phyloP scores from a whole-genome alignment of 2,329 filamentous ascomycete species.

The Cladosporium austrohemisphaericum region DNA sequence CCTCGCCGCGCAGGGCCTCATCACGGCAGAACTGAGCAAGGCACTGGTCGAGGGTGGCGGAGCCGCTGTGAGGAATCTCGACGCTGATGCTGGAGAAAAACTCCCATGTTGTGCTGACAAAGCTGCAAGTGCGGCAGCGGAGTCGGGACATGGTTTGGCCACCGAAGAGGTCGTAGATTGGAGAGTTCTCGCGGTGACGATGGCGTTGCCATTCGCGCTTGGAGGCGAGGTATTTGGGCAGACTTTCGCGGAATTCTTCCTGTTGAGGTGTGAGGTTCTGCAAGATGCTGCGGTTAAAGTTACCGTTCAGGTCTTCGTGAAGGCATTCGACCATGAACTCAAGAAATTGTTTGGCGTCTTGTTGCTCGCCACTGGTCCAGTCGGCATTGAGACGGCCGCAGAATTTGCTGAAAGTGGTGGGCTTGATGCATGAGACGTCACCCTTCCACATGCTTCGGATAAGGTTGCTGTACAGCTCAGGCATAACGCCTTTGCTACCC shows the following conservation, averaged over 20 bases:
- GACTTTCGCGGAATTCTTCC: constrained; percentile 58
- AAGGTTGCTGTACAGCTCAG: constrained; percentile 59
- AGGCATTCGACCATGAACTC: constrained; percentile 76
- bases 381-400: constrained; percentile 60
- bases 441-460: constrained; percentile 61
- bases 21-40: constrained; percentile 66
- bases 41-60: constrained; percentile 63
- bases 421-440: constrained; percentile 46
- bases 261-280: constrained; percentile 57
- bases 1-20: constrained; percentile 64
- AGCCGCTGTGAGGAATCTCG: constrained; percentile 61
- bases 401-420: constrained; percentile 53
- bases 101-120: constrained; percentile 64
- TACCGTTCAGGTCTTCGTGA: constrained; percentile 78
- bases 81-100: constrained; percentile 69
- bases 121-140: constrained; percentile 58
- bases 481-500: constrained; percentile 61
- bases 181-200: constrained; percentile 65
- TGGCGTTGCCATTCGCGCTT: constrained; percentile 72
- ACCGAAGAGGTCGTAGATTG: constrained; percentile 75
- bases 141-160: constrained; percentile 63
- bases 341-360: constrained; percentile 89
- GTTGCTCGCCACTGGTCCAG: constrained; percentile 73
- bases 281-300: constrained; percentile 57
- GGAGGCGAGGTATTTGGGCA: constrained; percentile 62